Base-by-base conservation (phyloP, 2,329 filamentous ascomycete genomes). In the Zasmidium cellare region DNA sequence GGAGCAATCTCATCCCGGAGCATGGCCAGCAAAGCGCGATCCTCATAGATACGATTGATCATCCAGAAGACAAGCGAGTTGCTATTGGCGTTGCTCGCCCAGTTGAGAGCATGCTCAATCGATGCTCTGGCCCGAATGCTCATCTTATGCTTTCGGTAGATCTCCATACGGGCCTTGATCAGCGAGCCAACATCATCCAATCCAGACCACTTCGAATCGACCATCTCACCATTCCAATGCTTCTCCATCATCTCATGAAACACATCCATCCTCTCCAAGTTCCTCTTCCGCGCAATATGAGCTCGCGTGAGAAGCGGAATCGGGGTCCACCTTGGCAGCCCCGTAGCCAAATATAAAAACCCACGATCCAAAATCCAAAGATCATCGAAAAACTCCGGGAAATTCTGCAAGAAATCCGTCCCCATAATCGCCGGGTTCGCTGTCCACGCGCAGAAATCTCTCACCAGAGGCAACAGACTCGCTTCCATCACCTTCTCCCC, bases 271-370 rank as follows among this genome's bases (percentile, higher is more conserved):
- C 58, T 60, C 31, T 62, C 58, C 22, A 72, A 62, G 45, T 71
- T 59, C 16, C 63, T 64, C 35, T 57, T 68, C 3, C 70, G 65
- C 12, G 71, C 71, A 38, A 78, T 73, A 64, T 81, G 76, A 9
- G 82, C 80, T 24, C 74, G 71, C 2, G 77, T 77, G 11, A 83
- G 69, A 0, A 76, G 74, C 1, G 82, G 82, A 23, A 82, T 73
- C 2, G 84, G 84, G 18, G 80, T 69, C 75, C 82, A 83, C 20
- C 81, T 77, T 14, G 84, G 83, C 3, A 84, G 67, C 0, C 85
- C 85, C 9, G 81, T 74, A 2, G 82, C 74, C 24, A 88, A 74
- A 19, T 78, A 76, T 46, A 80, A 77, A 65, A 85, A 83, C 3
- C 79, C 80, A 19, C 72, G 70, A 61, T 87, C 83, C 59, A 87